Conservation (phyloP, 306 rosid genomes). For the Begonia peltatifolia region DNA sequence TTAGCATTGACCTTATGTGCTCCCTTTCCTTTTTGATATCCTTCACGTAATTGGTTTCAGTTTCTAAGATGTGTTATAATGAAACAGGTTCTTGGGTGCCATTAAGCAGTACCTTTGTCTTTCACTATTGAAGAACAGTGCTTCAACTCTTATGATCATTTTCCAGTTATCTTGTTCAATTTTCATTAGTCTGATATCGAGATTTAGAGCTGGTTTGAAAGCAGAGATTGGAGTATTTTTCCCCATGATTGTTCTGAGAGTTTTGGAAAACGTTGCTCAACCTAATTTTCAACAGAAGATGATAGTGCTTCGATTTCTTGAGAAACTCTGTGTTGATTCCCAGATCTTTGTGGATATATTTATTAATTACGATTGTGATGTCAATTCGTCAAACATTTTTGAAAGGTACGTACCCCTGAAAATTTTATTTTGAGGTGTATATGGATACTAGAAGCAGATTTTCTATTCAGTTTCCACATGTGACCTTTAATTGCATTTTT, state of each 20-base stretch:
- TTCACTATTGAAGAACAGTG: conserved; percentile 95
- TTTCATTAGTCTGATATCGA: conserved; percentile 93
- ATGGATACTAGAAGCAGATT: neutral
- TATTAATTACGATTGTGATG: conserved; percentile 95
- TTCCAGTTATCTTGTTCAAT: conserved; percentile 98
- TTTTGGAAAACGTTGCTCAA: conserved; percentile 89
- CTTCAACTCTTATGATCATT: conserved; percentile 89
- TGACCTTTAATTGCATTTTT: conserved; percentile 5
- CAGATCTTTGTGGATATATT: conserved; percentile 96
- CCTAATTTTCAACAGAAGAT: conserved; percentile 99
- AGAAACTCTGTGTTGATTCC: conserved; percentile 81
- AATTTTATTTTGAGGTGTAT: neutral
- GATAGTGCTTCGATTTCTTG: conserved; percentile 93
- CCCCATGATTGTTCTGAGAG: conserved; percentile 99
- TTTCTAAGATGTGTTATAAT: conserved; percentile 12
- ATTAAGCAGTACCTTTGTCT: conserved; percentile 97
- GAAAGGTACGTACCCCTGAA: conserved; percentile 57
- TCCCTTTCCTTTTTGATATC: too few species aligned
- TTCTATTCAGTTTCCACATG: neutral
- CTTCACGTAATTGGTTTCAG: too few species aligned
- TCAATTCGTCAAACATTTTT: conserved; percentile 97
- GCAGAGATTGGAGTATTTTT: conserved; percentile 99
- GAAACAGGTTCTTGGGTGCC: conserved; percentile 94
- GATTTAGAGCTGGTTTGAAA: conserved; percentile 94
- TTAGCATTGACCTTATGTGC: too few species aligned